Base-by-base conservation (phyloP, 352 stramenopile genomes). In the Globisporangium emineosum region DNA sequence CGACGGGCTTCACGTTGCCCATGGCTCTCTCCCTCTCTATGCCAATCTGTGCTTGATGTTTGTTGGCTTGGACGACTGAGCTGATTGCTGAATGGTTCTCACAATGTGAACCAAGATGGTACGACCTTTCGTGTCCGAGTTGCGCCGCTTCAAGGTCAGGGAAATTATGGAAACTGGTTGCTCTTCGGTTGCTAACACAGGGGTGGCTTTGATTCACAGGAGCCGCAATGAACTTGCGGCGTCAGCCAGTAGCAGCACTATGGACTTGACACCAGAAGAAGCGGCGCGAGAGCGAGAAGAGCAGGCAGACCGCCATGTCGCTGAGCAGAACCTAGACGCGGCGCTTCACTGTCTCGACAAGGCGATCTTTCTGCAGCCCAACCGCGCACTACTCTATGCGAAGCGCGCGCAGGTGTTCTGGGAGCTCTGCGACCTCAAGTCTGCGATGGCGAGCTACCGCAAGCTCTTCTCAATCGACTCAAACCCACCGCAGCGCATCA, bases 361-460 rank as follows among this genome's bases (percentile, higher is more conserved):
- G 62, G 84, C 84, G 23, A 88, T 91, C 52, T 93, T 89, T 65
- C 66, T 95, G 21, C 72, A 72, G 19, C 86, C 86, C 1, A 73
- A 87, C 33, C 66, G 81, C 53, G 55, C 71, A 0, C 53, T 68
- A 30, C 66, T 90, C 37, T 85, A 91, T 62, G 83, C 81, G 37
- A 88, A 89, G 57, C 79, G 82, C 15, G 84, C 84, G 0, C 71
- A 79, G 32, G 82, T 92, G 21, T 95, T 89, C 60, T 86, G 74
- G 64, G 76, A 89, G 25, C 69, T 93, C 42, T 86, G 84, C 32
- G 86, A 95, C 58, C 65, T 92, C 45, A 90, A 91, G 55, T 91
- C 86, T 9, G 83, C 84, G 21, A 88, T 95, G 74, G 78, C 78
- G 25, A 90, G 78, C 64, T 93, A 88, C 59, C 86, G 85, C 43